Conservation (phyloP, 2,329 filamentous ascomycete species). For the Fusarium sp. region DNA sequence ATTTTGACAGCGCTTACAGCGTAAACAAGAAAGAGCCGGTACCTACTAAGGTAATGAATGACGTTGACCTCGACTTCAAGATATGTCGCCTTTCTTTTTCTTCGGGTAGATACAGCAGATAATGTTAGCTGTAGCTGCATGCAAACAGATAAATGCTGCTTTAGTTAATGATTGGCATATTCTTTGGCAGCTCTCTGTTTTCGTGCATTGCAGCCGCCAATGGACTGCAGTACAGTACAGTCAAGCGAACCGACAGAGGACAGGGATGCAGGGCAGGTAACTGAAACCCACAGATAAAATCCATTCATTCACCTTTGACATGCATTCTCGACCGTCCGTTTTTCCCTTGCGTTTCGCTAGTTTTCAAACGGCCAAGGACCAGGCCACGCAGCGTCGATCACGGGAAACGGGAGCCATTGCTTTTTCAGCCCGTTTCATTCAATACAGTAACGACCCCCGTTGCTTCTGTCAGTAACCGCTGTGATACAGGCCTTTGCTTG, state of each 20-base stretch:
- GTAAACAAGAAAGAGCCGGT: neutral
- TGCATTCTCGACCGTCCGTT: neutral
- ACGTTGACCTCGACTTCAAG: neutral
- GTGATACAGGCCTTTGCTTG: neutral
- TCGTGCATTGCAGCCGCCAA: conserved; percentile 1
- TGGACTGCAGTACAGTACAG: neutral
- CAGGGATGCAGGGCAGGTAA: neutral
- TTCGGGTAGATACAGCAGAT: neutral
- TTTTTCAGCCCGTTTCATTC: conserved; percentile 9
- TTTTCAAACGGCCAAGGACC: conserved; percentile 15
- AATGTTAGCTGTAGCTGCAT: neutral
- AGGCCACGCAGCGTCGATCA: conserved; percentile 26
- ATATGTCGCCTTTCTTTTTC: neutral
- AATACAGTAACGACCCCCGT: conserved; percentile 2
- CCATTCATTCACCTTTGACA: neutral
- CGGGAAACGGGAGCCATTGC: conserved; percentile 2
- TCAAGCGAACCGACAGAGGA: neutral
- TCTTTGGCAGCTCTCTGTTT: conserved; percentile 1
- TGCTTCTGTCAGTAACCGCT: conserved; percentile 10
- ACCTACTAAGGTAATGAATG: neutral
- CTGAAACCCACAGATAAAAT: neutral
- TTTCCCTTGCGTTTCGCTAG: conserved; percentile 1
- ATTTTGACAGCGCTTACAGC: conserved; percentile 10
- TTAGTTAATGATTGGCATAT: neutral
- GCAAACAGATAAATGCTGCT: neutral